Evolutionary conservation across 441 rosid species (phyloP).

Genomic region (Gossypium lobatum): DNA sequence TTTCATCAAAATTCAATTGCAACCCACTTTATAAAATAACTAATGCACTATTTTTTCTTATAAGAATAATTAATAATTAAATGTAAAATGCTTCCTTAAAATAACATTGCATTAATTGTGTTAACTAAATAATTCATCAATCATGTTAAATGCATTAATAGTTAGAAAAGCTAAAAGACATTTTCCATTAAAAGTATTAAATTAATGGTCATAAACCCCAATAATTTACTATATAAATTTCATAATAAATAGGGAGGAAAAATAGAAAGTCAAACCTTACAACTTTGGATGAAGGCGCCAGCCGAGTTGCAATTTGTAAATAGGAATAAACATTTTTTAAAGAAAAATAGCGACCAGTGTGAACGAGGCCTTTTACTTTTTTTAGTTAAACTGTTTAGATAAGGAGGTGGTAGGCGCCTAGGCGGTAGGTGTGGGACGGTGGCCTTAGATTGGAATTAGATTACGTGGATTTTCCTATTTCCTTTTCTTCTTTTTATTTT

Average conservation of each 20-base stretch:
- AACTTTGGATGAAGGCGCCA: no score
- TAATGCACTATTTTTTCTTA: no score
- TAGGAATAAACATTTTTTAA: no score
- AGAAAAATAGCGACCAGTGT: background rate
- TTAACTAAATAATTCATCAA: no score
- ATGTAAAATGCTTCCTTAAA: no score
- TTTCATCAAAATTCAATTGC: no score
- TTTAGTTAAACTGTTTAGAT: background rate
- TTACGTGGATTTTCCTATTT: background rate
- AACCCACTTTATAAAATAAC: no score
- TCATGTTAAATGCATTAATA: no score
- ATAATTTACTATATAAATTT: background rate
- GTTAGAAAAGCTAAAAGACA: no score
- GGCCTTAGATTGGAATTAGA: background rate
- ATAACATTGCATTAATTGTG: no score
- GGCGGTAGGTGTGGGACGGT: background rate
- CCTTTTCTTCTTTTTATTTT: background rate
- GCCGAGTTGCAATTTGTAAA: no score
- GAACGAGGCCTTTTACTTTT: background rate
- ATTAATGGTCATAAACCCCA: background rate
- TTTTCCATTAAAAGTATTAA: background rate
- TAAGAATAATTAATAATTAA: no score
- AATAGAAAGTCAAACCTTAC: background rate
- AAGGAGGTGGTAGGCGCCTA: background rate
- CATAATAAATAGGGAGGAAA: background rate